These are phyloP conservation scores for Mucor mucedo DNA, from an alignment of 371 early-diverging fungal species.

Conservation along the genomic window DNA sequence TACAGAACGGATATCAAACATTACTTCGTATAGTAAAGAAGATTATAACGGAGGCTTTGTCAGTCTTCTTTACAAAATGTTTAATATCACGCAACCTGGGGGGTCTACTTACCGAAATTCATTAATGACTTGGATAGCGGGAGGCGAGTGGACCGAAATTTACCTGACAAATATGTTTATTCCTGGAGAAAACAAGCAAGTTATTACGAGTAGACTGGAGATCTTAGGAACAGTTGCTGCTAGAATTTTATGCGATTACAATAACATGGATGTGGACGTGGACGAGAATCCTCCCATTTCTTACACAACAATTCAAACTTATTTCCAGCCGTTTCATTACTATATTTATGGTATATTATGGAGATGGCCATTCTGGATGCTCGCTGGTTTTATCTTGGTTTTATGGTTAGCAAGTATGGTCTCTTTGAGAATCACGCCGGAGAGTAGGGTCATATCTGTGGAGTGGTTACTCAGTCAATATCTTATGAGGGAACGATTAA, in stretches of 20 bases:
- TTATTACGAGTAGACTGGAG: neutral
- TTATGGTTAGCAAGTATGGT: neutral
- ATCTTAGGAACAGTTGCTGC: neutral
- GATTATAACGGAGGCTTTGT: neutral
- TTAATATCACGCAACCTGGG: neutral
- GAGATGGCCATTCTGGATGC: neutral
- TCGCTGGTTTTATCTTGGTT: neutral
- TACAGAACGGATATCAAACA: neutral
- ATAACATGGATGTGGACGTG: neutral
- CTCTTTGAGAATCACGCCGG: neutral
- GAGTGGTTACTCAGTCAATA: neutral
- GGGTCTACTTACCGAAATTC: neutral
- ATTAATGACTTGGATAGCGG: too few relatives aligned
- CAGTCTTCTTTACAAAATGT: neutral
- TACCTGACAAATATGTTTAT: too few relatives aligned
- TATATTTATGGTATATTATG: neutral
- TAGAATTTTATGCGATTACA: neutral
- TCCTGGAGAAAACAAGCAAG: too few relatives aligned
- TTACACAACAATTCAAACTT: neutral
- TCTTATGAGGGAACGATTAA: neutral
- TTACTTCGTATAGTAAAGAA: too few relatives aligned
- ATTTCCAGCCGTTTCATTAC: neutral
- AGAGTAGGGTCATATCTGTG: neutral
- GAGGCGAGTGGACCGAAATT: too few relatives aligned
- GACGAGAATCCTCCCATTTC: neutral